phyloP scores from a whole-genome alignment of 768 basidiomycete genomes.

The Trametes gibbosa region DNA sequence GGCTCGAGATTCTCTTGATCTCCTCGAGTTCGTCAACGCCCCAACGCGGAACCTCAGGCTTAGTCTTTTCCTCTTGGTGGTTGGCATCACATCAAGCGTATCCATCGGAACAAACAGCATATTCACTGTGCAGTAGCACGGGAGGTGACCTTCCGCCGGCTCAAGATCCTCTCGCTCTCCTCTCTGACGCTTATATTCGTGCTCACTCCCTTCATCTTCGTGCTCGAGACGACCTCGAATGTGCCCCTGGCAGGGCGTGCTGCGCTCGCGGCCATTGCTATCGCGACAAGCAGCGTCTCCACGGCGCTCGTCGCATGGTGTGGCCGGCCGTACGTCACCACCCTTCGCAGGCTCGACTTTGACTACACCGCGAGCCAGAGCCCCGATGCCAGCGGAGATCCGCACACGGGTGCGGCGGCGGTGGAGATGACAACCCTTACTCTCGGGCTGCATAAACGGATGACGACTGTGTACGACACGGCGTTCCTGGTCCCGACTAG shows the following conservation, averaged over 20 bases:
- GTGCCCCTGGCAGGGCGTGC: constrained; percentile 68
- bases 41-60: too few relatives aligned
- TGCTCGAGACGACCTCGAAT: constrained; percentile 62
- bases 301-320: constrained; percentile 74
- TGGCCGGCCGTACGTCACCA: constrained; percentile 71
- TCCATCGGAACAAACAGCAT: too few relatives aligned
- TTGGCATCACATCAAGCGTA: too few relatives aligned
- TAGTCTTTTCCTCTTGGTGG: too few relatives aligned
- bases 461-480: constrained; percentile 75
- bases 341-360: constrained; percentile 50
- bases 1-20: too few relatives aligned
- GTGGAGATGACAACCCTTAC: constrained; percentile 72
- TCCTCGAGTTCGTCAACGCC: too few relatives aligned
- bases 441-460: constrained; percentile 53
- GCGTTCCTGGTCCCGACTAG: constrained; percentile 64
- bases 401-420: constrained; percentile 20
- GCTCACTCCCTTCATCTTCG: constrained; percentile 77
- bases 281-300: constrained; percentile 70
- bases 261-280: constrained; percentile 64
- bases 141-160: constrained; percentile 75
- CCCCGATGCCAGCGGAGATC: not conserved
- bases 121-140: too few relatives aligned
- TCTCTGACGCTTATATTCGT: constrained; percentile 68
- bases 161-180: constrained; percentile 81
- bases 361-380: constrained; percentile 23